Percentiles rank a stretch among this genome's conserved stretches.
Evolutionary conservation across 2,329 filamentous ascomycete genomes (phyloP).

Genomic region (Graphilbum sp.): DNA sequence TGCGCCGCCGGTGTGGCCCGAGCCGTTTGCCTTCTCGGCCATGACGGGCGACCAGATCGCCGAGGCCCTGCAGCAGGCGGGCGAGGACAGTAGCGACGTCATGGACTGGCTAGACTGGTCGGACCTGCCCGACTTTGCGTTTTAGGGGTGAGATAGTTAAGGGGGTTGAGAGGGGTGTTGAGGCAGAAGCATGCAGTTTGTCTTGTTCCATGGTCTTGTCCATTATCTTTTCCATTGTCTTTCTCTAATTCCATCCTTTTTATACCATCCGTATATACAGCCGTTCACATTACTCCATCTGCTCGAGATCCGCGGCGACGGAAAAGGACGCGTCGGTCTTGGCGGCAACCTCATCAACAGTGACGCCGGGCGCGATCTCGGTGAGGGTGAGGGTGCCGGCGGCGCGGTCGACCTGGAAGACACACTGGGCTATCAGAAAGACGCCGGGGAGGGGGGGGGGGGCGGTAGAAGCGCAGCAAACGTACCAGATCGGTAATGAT

Average conservation of each 20-base stretch:
- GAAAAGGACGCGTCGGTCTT: constrained; percentile 80
- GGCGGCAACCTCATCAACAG: constrained; percentile 71
- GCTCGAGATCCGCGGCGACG: constrained; percentile 63
- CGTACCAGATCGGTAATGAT: constrained; percentile 59
- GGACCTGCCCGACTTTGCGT: not conserved
- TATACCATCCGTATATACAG: too few relatives aligned
- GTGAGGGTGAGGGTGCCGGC: constrained; percentile 60
- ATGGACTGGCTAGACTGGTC: not conserved
- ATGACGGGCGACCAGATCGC: not conserved
- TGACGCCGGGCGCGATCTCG: constrained; percentile 76
- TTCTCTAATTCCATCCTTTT: too few relatives aligned
- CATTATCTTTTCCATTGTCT: too few relatives aligned
- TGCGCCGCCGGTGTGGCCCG: not conserved
- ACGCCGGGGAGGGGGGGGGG: too few relatives aligned
- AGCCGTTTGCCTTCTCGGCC: not conserved
- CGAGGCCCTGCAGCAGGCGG: not conserved
- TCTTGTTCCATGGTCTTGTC: too few relatives aligned
- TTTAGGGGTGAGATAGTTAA: too few relatives aligned
- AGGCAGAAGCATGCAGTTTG: too few relatives aligned
- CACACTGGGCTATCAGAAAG: too few relatives aligned
- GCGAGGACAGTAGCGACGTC: not conserved
- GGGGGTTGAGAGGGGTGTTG: too few relatives aligned
- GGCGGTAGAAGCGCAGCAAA: constrained; percentile 11
- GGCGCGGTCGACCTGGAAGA: constrained; percentile 69
- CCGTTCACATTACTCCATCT: too few relatives aligned